Conservation (phyloP, 164 flowering plant genomes). For the Aristolochia californica region DNA sequence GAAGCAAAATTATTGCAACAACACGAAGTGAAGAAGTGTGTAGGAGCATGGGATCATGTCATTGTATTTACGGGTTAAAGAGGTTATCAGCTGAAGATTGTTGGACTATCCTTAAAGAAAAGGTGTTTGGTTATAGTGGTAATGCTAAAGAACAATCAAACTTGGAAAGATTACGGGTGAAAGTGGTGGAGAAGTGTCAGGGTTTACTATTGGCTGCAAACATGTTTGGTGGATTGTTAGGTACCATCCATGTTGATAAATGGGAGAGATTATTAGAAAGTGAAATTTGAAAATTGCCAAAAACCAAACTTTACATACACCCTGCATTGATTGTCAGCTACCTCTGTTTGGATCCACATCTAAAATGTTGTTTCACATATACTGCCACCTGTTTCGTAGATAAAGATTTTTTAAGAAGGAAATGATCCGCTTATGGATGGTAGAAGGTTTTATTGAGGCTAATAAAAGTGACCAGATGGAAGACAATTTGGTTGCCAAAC, state of each 20-base stretch:
- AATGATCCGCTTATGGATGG: conserved; percentile 15
- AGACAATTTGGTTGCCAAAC: conserved; percentile 1
- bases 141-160: too few relatives aligned
- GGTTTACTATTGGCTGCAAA: too few relatives aligned
- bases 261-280: too few relatives aligned
- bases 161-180: too few relatives aligned
- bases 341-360: background rate
- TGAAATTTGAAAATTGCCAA: conserved; percentile 11
- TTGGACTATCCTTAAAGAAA: conserved; percentile 7
- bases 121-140: conserved; percentile 3
- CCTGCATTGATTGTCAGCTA: too few relatives aligned
- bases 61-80: too few relatives aligned
- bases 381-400: conserved; percentile 15
- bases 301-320: background rate
- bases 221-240: too few relatives aligned
- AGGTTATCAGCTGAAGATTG: conserved; percentile 13
- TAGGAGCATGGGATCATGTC: too few relatives aligned
- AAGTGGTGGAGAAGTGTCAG: too few relatives aligned
- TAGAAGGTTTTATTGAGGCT: too few relatives aligned
- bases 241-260: too few relatives aligned
- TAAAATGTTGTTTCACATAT: too few relatives aligned
- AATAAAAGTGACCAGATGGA: background rate
- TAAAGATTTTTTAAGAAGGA: conserved; percentile 8
- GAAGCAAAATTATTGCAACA: background rate
- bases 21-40: conserved; percentile 12